phyloP scores from a whole-genome alignment of 192 early-diverging fungal genomes.

The Backusella mclennaniae region DNA sequence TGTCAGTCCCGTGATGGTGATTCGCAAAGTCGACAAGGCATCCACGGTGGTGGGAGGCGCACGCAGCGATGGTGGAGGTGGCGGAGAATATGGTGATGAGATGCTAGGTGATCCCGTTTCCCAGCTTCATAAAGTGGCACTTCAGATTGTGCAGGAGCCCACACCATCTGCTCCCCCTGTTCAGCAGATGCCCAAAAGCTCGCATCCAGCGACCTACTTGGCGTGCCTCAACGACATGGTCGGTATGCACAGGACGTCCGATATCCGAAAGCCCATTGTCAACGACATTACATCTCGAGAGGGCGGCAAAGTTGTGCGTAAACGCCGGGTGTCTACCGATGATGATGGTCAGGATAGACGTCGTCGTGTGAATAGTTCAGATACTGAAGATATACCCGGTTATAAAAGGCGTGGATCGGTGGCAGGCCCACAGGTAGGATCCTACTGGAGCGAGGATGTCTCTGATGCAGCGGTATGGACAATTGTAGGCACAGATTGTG shows the following conservation, averaged over 20 bases:
- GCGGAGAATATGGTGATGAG: conserved; percentile 48
- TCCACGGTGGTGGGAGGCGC: conserved; percentile 73
- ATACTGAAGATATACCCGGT: conserved; percentile 20
- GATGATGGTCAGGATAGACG: conserved; percentile 31
- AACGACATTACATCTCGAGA: conserved; percentile 11
- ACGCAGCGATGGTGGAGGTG: conserved; percentile 15
- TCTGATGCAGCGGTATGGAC: conserved; percentile 93
- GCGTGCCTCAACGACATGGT: conserved; percentile 79
- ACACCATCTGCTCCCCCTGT: background rate
- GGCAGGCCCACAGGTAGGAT: conserved; percentile 31
- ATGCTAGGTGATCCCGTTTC: conserved; percentile 81
- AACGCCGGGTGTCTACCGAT: conserved; percentile 37
- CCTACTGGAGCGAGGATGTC: conserved; percentile 76
- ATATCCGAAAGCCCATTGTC: conserved; percentile 44
- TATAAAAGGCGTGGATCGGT: conserved; percentile 15
- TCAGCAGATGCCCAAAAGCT: conserved; percentile 37
- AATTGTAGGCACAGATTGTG: conserved; percentile 78
- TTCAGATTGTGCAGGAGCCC: conserved; percentile 68
- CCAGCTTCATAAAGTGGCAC: conserved; percentile 89
- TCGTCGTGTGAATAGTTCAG: conserved; percentile 55
- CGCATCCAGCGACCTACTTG: conserved; percentile 56
- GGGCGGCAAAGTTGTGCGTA: conserved; percentile 31
- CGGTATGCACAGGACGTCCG: conserved; percentile 63
- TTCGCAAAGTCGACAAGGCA: conserved; percentile 84
- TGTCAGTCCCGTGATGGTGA: conserved; percentile 75